Percentiles rank a stretch among this genome's conserved stretches.
Conservation (phyloP, 78 protist species). For the Blattamonas nauphoetae region DNA sequence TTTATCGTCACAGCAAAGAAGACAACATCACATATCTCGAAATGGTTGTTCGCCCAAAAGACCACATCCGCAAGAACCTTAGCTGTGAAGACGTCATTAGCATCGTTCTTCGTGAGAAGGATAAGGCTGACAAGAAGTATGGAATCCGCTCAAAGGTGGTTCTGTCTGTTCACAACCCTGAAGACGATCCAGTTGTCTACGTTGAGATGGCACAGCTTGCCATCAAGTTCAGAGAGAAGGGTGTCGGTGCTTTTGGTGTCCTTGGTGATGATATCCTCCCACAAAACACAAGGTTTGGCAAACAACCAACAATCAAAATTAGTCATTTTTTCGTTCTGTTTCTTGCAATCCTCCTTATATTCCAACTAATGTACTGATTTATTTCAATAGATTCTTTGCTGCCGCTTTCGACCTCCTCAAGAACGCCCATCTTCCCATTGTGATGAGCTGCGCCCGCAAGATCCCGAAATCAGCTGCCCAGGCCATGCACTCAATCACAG, state of each 20-base stretch:
- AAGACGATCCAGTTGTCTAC: slow-evolving; percentile 48
- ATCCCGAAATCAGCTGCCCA: slow-evolving; percentile 2
- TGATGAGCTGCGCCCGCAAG: neutral
- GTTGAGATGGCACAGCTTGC: slow-evolving; percentile 35
- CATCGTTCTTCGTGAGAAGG: neutral
- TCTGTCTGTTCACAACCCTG: slow-evolving; percentile 12
- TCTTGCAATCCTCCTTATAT: neutral
- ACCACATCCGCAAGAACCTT: slow-evolving; percentile 27
- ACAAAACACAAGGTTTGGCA: neutral
- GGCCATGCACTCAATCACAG: slow-evolving; percentile 32
- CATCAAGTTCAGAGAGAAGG: neutral
- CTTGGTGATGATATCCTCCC: slow-evolving; percentile 12
- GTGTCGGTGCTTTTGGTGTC: slow-evolving; percentile 52
- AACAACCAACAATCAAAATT: neutral
- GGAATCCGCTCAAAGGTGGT: slow-evolving; percentile 6
- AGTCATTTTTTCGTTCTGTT: neutral
- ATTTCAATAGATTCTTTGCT: slow-evolving; percentile 6
- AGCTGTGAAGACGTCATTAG: slow-evolving; percentile 26
- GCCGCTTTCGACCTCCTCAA: slow-evolving; percentile 45
- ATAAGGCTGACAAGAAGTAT: neutral
- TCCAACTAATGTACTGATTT: neutral
- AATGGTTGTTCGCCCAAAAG: slow-evolving; percentile 26
- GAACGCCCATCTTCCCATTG: slow-evolving; percentile 37
- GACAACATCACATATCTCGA: slow-evolving; percentile 31
- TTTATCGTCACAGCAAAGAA: slow-evolving; percentile 14